A percentile compares a stretch with the other conserved stretches of the same genome.
Conservation (phyloP, 2,329 filamentous ascomycete species). For the Curvularia eragrostidis region DNA sequence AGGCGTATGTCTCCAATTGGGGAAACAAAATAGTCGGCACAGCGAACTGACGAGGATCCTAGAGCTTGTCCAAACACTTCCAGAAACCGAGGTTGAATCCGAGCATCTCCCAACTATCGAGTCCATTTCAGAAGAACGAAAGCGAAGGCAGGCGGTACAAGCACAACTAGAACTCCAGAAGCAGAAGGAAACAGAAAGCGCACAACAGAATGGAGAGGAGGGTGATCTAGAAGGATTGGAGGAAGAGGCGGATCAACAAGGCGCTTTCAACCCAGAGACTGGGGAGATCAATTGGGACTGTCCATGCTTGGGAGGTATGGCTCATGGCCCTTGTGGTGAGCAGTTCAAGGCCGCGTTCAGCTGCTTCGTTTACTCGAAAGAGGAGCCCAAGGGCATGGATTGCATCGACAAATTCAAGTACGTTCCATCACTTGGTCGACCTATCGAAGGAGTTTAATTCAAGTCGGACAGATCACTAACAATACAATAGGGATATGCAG, state of each 20-base stretch:
- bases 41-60: conserved; percentile 4
- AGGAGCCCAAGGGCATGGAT: conserved; percentile 97
- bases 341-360: conserved; percentile 96
- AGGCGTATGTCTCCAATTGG: conserved; percentile 62
- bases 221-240: conserved; percentile 67
- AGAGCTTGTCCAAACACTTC: conserved; percentile 41
- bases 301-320: conserved; percentile 96
- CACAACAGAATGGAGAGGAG: conserved; percentile 23
- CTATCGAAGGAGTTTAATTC: no score
- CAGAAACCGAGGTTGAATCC: conserved; percentile 51
- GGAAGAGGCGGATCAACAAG: conserved; percentile 83
- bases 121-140: conserved; percentile 52
- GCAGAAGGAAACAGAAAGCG: conserved; percentile 26
- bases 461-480: conserved; percentile 10
- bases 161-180: conserved; percentile 40
- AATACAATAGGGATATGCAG: conserved; percentile 79
- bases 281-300: conserved; percentile 99
- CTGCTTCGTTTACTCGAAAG: conserved; percentile 94
- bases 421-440: conserved; percentile 44
- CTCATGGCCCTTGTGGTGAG: conserved; percentile 91
- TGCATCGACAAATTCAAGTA: conserved; percentile 98
- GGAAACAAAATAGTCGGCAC: conserved; percentile 4
- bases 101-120: conserved; percentile 56
- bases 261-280: conserved; percentile 96
- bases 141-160: conserved; percentile 42